Base-by-base conservation (phyloP, 768 basidiomycete genomes). In the Chlorophyllum brunneum region DNA sequence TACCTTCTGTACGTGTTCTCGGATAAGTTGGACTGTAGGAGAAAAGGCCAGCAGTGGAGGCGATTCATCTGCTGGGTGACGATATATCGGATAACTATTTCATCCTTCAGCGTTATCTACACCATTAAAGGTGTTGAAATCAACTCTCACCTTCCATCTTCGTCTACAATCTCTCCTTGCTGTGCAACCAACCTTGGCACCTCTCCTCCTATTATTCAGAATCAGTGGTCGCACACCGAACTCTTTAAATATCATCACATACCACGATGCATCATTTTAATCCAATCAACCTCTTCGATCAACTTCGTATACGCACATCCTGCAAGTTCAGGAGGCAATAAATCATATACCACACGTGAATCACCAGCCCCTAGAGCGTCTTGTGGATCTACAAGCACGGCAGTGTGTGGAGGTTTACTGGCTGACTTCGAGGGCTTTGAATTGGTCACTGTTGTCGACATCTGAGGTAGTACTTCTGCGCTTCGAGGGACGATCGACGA, bases 1-100 rank as follows among this genome's bases (percentile, higher is more conserved):
- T 59, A 75, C 74, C 48, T 70, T 67, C 59, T 90, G 79, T 23
- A 88, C 85, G 46, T 79, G 74, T 29, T 76, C 68, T 4, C 82
- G 83, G 56, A 92, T 90, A 20, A 68, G 61, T 1, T 78, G 70
- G 20, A 92, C 85, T 0, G 85, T 88, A 0, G 81, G 78, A 3
- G 86, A 81, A 69, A 89, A 91, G 1, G 79, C 76, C 10, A 68
- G 66, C 24, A 90, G 73, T 2, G 80, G 76, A 23, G 89, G 89
- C 0, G 86, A 86, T 58, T 84, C 79, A 63, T 92, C 89, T 2
- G 88, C 80, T 11, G 90, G 90, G 63, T 91, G 88, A 29, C 90
- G 82, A 65, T 92, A 92, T 47, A 92, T 74, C 4, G 90, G 89
- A 40, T 53, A 53, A 20, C 51, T 44, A 24, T 26, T 40, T 31